Base-by-base conservation (phyloP, 148 eudicot species). In the Rhododendron molle region DNA sequence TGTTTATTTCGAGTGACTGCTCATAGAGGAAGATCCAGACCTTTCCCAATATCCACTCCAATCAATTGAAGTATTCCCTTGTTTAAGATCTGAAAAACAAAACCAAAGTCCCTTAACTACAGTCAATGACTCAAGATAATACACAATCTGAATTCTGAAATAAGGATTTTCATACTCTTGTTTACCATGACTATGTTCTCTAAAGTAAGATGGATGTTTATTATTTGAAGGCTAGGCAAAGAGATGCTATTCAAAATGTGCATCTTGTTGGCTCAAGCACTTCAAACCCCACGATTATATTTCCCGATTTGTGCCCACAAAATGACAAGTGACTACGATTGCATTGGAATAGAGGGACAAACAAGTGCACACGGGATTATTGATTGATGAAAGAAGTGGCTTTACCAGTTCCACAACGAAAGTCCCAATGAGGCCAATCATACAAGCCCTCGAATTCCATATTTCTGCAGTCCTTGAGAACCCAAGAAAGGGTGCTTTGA, bases 391-490 rank as follows among this genome's bases (percentile, higher is more conserved):
- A 16, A 54, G 18, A 62, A 21, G 56, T 47, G 3, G 50, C 76
- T 76, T 54, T 78, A 94, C 99, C 85, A 96, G 87, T 89, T 96
- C 98, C 4, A 96, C 94, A 72, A 96, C 90, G 88, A 96, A 96
- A 28, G 93, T 91, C 32, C 99, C 99, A 47, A 93, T 92, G 69
- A 96, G 97, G 1, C 99, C 98, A 44, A 96, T 94, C 98, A 96
- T 96, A 85, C 96, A 94, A 83, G 99, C 98, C 90, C 97, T 94
- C 8, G 99, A 96, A 87, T 96, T 96, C 98, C 98, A 95, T 21
- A 89, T 85, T 83, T 95, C 99, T 73, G 98, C 99, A 26, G 94
- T 95, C 58, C 36, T 92, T 4, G 99, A 95, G 85, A 95, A 96
- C 49, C 99, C 99, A 2, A 89, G 88, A 77, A 94, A 94, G 1